Evolutionary conservation across 1,139 yeast genomes (phyloP), one percentile per base, ranked within the genome.

Genomic region (Taphrina pruni): DNA sequence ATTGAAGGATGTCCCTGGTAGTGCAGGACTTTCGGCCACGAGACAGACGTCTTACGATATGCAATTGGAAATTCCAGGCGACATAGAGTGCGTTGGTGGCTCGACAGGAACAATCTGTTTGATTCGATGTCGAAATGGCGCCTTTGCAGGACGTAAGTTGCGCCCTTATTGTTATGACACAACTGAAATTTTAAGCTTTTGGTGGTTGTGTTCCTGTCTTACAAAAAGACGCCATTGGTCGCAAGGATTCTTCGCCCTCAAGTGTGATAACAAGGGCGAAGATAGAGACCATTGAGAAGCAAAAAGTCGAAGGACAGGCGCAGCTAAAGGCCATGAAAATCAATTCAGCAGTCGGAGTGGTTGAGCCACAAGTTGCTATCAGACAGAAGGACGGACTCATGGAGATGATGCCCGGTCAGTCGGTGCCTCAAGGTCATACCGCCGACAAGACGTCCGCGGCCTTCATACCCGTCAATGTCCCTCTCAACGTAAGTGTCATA

Each of bases 1-100:
- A 17, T 32, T 64, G 45, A 64, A 64, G 26, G 55, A 64, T 36
- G 67, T 64, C 0, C 67, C 67, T n/a, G 67, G 67, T 7, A 39
- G 60, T 20, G 67, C 61, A 55, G 67, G 67, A 7, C 61, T 64
- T n/a, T 64, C 67, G 20, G 67, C 67, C 55, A 64, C 67, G 12
- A 50, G 67, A 12, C 67, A 64, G 48, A 64, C 67, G 6, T 54
- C 67, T 8, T 64, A 55, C 36, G 67, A 64, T 32, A 64, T 64
- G 67, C 45, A 55, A 9, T 20, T 64, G 26, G 55, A 64, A 26
- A 20, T 64, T 11, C 67, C 67, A 12, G 35, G 41, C 8, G 67
- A 54, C 6, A 14, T 55, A 17, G 67, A 56, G 8, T 64, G 67
- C 36, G 48, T 45, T 17, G 67, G 67, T n/a, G 67, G 67, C 36